These are phyloP conservation scores for Sporothrix brunneoviolacea DNA, from an alignment of 2,329 filamentous ascomycete genomes.

Conservation along the genomic window DNA sequence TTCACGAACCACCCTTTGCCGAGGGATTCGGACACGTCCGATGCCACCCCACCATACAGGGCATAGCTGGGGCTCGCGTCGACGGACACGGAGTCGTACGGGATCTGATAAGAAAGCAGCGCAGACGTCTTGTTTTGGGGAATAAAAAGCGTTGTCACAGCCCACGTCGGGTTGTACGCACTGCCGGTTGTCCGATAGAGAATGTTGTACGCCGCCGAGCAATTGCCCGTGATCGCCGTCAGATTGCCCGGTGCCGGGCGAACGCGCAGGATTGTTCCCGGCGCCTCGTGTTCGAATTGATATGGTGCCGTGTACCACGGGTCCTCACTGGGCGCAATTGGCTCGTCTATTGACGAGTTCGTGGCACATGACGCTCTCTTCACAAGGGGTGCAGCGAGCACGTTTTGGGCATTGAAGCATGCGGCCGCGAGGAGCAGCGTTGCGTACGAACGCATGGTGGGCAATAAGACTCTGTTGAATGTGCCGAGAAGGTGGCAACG, in stretches of 20 bases:
- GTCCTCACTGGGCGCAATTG: slow-evolving; percentile 25
- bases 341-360: slow-evolving; percentile 15
- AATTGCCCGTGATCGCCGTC: slow-evolving; percentile 17
- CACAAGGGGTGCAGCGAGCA: neutral
- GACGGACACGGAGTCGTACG: slow-evolving; percentile 33
- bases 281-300: slow-evolving; percentile 22
- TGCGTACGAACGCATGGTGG: neutral
- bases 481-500: too few relatives aligned
- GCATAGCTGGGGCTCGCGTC: slow-evolving; percentile 33
- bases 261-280: slow-evolving; percentile 26
- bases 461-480: too few relatives aligned
- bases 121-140: slow-evolving; percentile 15
- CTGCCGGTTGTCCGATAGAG: slow-evolving; percentile 33
- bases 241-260: slow-evolving; percentile 25
- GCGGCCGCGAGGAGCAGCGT: neutral
- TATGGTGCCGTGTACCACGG: slow-evolving; percentile 28
- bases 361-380: neutral
- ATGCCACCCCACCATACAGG: slow-evolving; percentile 22
- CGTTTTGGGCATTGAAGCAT: neutral
- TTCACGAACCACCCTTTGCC: slow-evolving; percentile 37
- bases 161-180: slow-evolving; percentile 29
- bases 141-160: slow-evolving; percentile 32
- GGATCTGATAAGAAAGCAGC: slow-evolving; percentile 36
- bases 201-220: slow-evolving; percentile 28
- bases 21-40: slow-evolving; percentile 29